These are phyloP conservation scores for Fusarium sp. DNA, from an alignment of 2,329 filamentous ascomycete genomes.

Conservation along the genomic window DNA sequence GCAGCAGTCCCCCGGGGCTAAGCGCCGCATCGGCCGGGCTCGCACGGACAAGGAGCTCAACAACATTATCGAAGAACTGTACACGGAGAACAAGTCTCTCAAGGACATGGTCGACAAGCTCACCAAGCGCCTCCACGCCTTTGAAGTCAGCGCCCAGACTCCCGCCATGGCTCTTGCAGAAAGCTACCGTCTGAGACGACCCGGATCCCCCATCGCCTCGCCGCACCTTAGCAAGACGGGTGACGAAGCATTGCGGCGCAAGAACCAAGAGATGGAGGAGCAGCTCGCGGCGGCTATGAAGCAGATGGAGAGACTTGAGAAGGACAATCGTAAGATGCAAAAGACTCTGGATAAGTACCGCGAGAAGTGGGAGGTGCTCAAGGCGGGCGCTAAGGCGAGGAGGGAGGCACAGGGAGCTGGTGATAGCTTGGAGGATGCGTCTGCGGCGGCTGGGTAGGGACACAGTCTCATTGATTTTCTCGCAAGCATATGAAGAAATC, in stretches of 20 bases:
- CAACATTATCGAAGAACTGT: slow-evolving; percentile 86
- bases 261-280: slow-evolving; percentile 72
- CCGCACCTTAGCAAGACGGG: slow-evolving; percentile 35
- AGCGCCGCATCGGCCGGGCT: slow-evolving; percentile 52
- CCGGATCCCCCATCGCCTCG: slow-evolving; percentile 59
- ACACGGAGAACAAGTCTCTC: slow-evolving; percentile 85
- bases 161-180: slow-evolving; percentile 86
- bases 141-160: slow-evolving; percentile 90
- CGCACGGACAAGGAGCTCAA: slow-evolving; percentile 56
- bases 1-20: slow-evolving; percentile 54
- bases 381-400: slow-evolving; percentile 67
- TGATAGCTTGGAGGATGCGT: slow-evolving; percentile 49
- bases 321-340: slow-evolving; percentile 63
- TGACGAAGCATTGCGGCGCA: slow-evolving; percentile 54
- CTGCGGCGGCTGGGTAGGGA: slow-evolving; percentile 29
- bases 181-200: slow-evolving; percentile 71
- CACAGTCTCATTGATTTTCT: neutral
- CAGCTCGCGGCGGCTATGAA: slow-evolving; percentile 64
- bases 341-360: slow-evolving; percentile 65
- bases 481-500: neutral
- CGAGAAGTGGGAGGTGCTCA: slow-evolving; percentile 68
- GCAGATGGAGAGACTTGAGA: slow-evolving; percentile 72
- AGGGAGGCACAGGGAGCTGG: slow-evolving; percentile 52
- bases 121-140: slow-evolving; percentile 86
- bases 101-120: slow-evolving; percentile 87